Conservation (phyloP, 2,329 filamentous ascomycete genomes). For the Alternaria sp. region DNA sequence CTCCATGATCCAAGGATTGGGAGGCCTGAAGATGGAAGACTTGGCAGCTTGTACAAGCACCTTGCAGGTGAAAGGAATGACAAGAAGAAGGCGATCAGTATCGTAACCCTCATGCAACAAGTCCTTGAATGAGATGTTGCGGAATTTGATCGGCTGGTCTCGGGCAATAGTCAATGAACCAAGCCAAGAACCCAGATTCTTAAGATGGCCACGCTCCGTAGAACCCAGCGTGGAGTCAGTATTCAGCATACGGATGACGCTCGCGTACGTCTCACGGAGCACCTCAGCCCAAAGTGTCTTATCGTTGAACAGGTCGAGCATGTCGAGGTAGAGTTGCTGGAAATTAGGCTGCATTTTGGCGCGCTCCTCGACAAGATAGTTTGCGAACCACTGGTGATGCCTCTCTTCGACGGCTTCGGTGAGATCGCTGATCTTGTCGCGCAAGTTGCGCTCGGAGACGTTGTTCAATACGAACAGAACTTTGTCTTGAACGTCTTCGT, state of each 20-base stretch:
- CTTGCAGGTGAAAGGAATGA: slow-evolving; percentile 98
- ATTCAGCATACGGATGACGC: slow-evolving; percentile 86
- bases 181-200: slow-evolving; percentile 93
- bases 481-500: slow-evolving; percentile 86
- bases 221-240: slow-evolving; percentile 86
- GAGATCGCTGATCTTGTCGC: slow-evolving; percentile 83
- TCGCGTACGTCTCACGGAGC: slow-evolving; percentile 90
- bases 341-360: slow-evolving; percentile 98
- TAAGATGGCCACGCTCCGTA: slow-evolving; percentile 85
- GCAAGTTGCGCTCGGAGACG: slow-evolving; percentile 86
- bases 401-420: slow-evolving; percentile 78
- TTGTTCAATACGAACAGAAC: slow-evolving; percentile 98
- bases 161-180: slow-evolving; percentile 91
- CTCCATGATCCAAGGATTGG: slow-evolving; percentile 98
- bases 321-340: slow-evolving; percentile 88
- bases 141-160: slow-evolving; percentile 94
- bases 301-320: slow-evolving; percentile 83
- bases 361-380: slow-evolving; percentile 92
- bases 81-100: slow-evolving; percentile 87
- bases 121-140: slow-evolving; percentile 96
- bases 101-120: slow-evolving; percentile 93
- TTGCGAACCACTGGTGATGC: slow-evolving; percentile 96
- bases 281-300: slow-evolving; percentile 84
- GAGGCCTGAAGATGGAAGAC: slow-evolving; percentile 89
- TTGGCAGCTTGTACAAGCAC: slow-evolving; percentile 83